phyloP scores from a whole-genome alignment of 2,329 filamentous ascomycete genomes.

The Fusarium siculi region DNA sequence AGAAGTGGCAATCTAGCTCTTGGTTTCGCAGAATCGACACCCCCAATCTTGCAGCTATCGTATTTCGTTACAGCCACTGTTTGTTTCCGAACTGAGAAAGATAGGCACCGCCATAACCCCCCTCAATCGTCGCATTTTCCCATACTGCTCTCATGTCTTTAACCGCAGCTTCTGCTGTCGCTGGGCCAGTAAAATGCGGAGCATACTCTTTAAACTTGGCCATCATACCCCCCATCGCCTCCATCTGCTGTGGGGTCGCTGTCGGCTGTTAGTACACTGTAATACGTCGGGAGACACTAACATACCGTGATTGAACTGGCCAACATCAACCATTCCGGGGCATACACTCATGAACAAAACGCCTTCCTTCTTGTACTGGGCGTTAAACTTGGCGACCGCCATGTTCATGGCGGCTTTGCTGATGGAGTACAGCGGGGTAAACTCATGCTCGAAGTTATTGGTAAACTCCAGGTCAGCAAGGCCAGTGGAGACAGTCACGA shows the following conservation, averaged over 20 bases:
- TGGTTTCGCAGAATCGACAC: accelerated
- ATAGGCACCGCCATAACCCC: not conserved
- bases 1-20: not conserved
- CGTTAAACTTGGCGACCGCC: not conserved
- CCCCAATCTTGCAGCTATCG: accelerated
- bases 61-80: not conserved
- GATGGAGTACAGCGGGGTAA: not conserved
- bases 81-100: not conserved
- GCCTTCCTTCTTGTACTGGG: not conserved
- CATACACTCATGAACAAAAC: not conserved
- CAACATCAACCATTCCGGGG: not conserved
- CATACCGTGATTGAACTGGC: not conserved
- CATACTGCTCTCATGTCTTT: not conserved
- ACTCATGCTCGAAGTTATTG: not conserved
- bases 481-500: not conserved
- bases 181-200: not conserved
- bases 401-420: not conserved
- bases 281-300: accelerated
- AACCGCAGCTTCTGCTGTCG: not conserved
- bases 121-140: not conserved
- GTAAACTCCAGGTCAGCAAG: not conserved
- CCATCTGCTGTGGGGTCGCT: not conserved
- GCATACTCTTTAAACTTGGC: not conserved
- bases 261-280: accelerated
- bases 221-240: not conserved